Conservation (phyloP, 306 rosid species). For the Rosa rugosa region DNA sequence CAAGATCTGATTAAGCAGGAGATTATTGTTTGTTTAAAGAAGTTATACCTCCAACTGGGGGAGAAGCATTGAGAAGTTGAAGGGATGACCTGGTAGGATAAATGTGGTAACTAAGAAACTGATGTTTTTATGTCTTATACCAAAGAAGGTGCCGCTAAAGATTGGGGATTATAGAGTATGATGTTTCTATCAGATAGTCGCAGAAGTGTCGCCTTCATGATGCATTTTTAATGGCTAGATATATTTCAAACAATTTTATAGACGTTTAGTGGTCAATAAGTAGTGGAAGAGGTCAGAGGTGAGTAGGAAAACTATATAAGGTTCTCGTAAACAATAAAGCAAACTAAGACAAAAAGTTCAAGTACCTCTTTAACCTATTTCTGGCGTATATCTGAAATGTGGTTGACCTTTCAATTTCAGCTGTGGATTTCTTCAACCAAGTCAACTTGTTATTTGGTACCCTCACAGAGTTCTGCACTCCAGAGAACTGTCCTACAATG, state of each 20-base stretch:
- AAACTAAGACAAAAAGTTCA: not conserved
- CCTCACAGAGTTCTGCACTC: constrained; percentile 96
- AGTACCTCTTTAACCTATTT: not conserved
- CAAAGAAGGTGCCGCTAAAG: not conserved
- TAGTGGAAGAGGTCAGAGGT: not conserved
- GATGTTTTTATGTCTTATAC: not conserved
- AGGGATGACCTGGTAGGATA: not conserved
- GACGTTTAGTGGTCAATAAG: not conserved
- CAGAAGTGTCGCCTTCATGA: not conserved
- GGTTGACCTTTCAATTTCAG: constrained; percentile 52
- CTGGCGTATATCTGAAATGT: constrained; percentile 31
- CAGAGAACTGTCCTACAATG: constrained; percentile 98
- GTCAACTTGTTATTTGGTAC: constrained; percentile 98
- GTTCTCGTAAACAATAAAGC: not conserved
- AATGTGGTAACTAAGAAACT: not conserved
- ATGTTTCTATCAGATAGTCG: not conserved
- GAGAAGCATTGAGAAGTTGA: not conserved
- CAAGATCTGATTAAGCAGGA: not conserved
- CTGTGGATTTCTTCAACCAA: constrained; percentile 99
- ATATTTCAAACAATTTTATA: not conserved
- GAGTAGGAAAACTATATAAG: not conserved
- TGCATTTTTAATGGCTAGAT: not conserved
- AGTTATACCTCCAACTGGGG: not conserved
- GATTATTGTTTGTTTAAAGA: not conserved
- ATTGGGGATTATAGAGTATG: not conserved